Conservation (phyloP, 306 rosid species). For the Prunus salicina region DNA sequence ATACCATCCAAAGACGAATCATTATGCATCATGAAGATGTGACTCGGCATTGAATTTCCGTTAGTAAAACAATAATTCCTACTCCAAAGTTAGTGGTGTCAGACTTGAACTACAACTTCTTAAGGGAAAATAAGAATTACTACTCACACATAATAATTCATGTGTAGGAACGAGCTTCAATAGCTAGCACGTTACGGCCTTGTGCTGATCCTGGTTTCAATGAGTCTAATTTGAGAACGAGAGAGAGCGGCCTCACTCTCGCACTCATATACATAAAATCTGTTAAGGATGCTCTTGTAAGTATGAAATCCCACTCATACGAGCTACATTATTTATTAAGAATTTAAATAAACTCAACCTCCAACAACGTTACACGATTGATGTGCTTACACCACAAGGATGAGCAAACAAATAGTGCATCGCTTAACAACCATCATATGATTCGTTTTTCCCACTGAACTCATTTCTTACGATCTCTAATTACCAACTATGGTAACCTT, state of each 20-base stretch:
- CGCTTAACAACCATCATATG: not conserved
- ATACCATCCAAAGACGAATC: not conserved
- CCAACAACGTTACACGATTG: not conserved
- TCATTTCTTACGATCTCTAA: not conserved
- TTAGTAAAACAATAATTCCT: conserved; percentile 2
- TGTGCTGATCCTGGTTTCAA: not conserved
- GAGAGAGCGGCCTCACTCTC: not conserved
- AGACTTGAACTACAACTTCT: not conserved
- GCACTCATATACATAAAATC: conserved; percentile 2
- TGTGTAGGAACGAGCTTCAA: not conserved
- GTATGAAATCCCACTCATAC: not conserved
- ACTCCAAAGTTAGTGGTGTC: not conserved
- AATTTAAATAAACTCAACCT: not conserved
- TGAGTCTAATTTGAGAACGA: conserved; percentile 1
- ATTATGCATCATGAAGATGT: conserved; percentile 3
- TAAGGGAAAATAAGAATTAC: not conserved
- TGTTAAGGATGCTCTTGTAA: not conserved
- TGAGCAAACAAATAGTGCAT: not conserved
- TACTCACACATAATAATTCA: not conserved
- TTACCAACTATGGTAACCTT: not conserved
- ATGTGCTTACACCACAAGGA: not conserved
- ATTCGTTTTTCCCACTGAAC: not conserved
- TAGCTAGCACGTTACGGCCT: not conserved
- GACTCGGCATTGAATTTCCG: not conserved
- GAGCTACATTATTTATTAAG: not conserved